phyloP scores from a whole-genome alignment of 441 rosid species.

The Adansonia grandidieri region DNA sequence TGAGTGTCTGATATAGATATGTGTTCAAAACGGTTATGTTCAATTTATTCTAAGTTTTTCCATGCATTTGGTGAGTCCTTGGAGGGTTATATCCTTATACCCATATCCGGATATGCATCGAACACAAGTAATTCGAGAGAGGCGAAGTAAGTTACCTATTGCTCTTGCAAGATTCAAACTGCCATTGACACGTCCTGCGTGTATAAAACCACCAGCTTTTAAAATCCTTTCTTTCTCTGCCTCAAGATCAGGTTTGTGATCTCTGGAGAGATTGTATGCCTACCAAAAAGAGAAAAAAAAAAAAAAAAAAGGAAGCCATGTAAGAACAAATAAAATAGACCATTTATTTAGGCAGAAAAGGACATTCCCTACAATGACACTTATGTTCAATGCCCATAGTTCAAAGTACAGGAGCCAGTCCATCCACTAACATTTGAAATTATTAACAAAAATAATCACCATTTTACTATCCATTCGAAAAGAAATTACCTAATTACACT shows the following conservation, averaged over 20 bases:
- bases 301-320: conserved; percentile 21
- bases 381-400: not conserved
- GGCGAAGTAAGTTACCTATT: conserved; percentile 48
- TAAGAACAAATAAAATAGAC: conserved; percentile 5
- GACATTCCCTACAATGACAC: not conserved
- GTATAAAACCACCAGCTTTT: conserved; percentile 85
- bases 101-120: too few species aligned
- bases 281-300: conserved; percentile 30
- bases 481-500: not conserved
- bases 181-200: conserved; percentile 81
- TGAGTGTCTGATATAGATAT: too few species aligned
- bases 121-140: too few species aligned
- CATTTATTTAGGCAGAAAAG: not conserved
- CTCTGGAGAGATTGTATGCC: conserved; percentile 80
- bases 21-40: too few species aligned
- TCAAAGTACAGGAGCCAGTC: not conserved
- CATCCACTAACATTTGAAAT: not conserved
- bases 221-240: conserved; percentile 75
- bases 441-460: not conserved
- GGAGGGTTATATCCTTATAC: too few species aligned
- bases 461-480: not conserved
- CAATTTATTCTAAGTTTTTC: too few species aligned
- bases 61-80: too few species aligned
- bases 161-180: conserved; percentile 85
- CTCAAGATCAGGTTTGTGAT: conserved; percentile 83